phyloP scores from a whole-genome alignment of 306 rosid species.

The Cucumis melo region DNA sequence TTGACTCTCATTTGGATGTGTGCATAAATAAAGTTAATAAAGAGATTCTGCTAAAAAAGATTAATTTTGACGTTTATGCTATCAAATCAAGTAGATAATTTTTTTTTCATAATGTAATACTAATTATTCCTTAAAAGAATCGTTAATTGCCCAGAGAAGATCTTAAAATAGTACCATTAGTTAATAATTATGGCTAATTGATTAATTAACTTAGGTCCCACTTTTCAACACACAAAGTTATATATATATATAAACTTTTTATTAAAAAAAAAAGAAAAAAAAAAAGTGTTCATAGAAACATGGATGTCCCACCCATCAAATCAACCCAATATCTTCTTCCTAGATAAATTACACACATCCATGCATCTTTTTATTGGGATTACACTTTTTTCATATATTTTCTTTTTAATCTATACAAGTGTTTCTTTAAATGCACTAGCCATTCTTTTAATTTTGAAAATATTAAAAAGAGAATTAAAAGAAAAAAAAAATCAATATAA shows the following conservation, averaged over 20 bases:
- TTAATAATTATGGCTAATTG: background rate
- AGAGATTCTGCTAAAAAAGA: background rate
- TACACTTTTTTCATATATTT: background rate
- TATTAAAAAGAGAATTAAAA: too few relatives aligned
- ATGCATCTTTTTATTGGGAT: slow-evolving; percentile 1
- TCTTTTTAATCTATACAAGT: background rate
- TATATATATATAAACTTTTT: too few relatives aligned
- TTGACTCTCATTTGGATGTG: background rate
- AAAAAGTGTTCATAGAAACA: background rate
- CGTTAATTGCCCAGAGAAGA: background rate
- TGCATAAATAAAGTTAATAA: background rate
- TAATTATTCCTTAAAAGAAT: background rate
- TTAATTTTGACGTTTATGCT: slow-evolving; percentile 5
- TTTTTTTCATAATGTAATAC: background rate
- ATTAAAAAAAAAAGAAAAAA: background rate
- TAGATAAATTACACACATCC: background rate
- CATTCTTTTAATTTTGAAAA: too few relatives aligned
- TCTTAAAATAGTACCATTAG: background rate
- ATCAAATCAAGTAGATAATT: background rate
- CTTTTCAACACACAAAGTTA: background rate
- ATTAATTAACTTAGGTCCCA: background rate
- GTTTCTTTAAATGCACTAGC: background rate
- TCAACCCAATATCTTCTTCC: background rate
- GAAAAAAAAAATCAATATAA: too few relatives aligned
- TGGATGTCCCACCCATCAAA: slow-evolving; percentile 2